phyloP scores from a whole-genome alignment of 352 stramenopile genomes.

The Globisporangium sylvaticum region DNA sequence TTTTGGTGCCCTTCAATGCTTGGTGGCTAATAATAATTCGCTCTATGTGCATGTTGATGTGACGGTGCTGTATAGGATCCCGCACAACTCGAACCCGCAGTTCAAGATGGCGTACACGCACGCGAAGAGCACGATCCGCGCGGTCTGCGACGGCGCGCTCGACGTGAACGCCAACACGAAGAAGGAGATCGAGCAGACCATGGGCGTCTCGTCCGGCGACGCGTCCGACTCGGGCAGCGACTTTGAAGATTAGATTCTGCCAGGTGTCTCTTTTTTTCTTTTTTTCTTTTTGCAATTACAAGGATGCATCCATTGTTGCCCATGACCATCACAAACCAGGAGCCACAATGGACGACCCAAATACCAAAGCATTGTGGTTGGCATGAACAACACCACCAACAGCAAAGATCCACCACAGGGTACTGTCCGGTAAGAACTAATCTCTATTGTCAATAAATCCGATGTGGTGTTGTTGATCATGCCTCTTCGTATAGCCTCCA shows the following conservation, averaged over 20 bases:
- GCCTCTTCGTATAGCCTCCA: not conserved
- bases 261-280: not conserved
- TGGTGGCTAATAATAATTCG: not conserved
- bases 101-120: conserved; percentile 89
- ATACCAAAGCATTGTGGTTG: not conserved
- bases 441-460: conserved; percentile 11
- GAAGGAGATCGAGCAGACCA: conserved; percentile 63
- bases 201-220: conserved; percentile 52
- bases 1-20: not conserved
- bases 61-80: conserved; percentile 36
- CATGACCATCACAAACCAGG: not conserved
- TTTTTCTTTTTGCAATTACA: not conserved
- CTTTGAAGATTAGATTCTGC: conserved; percentile 57
- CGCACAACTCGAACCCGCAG: conserved; percentile 70
- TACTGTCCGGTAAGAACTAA: not conserved
- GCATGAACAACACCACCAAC: not conserved
- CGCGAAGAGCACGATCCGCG: conserved; percentile 78
- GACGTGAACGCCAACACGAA: conserved; percentile 77
- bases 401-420: not conserved
- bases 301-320: not conserved
- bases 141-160: conserved; percentile 70
- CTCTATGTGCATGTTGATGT: not conserved
- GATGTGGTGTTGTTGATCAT: not conserved
- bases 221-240: conserved; percentile 84
- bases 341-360: not conserved